phyloP scores from a whole-genome alignment of 768 basidiomycete species.

The Boletus pseudo-olivaceus region DNA sequence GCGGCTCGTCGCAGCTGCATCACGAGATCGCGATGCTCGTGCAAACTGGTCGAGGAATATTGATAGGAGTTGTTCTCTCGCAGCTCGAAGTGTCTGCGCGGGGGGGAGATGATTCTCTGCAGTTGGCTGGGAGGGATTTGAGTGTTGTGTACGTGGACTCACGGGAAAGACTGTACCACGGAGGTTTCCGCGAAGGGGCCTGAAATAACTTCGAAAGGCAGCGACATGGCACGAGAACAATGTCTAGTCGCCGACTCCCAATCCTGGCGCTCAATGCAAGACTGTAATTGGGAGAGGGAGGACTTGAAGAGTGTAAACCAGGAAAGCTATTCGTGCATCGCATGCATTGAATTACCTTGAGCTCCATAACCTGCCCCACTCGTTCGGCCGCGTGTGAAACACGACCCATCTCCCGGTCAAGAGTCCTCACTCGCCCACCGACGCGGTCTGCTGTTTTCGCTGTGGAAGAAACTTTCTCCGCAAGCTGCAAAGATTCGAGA shows the following conservation, averaged over 20 bases:
- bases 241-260: conserved; percentile 95
- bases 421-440: conserved; percentile 80
- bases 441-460: conserved; percentile 83
- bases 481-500: conserved; percentile 52
- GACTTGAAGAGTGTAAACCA: conserved; percentile 42
- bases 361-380: conserved; percentile 89
- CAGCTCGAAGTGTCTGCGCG: conserved; percentile 70
- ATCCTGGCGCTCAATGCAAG: conserved; percentile 73
- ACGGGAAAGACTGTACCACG: conserved; percentile 57
- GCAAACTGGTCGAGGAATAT: conserved; percentile 82
- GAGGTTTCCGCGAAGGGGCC: conserved; percentile 84
- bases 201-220: conserved; percentile 72
- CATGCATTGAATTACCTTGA: conserved; percentile 59
- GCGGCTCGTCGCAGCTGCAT: conserved; percentile 83
- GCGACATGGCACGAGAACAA: conserved; percentile 85
- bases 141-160: not conserved
- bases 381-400: conserved; percentile 89
- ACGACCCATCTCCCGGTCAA: conserved; percentile 92
- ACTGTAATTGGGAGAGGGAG: conserved; percentile 54
- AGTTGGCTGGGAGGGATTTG: conserved; percentile 63
- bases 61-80: conserved; percentile 69
- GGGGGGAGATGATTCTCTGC: conserved; percentile 86
- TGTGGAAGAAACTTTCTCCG: conserved; percentile 61
- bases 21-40: conserved; percentile 73
- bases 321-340: conserved; percentile 21